These are phyloP conservation scores for Capsicum baccatum DNA, from an alignment of 257 asterid species.

Conservation along the genomic window DNA sequence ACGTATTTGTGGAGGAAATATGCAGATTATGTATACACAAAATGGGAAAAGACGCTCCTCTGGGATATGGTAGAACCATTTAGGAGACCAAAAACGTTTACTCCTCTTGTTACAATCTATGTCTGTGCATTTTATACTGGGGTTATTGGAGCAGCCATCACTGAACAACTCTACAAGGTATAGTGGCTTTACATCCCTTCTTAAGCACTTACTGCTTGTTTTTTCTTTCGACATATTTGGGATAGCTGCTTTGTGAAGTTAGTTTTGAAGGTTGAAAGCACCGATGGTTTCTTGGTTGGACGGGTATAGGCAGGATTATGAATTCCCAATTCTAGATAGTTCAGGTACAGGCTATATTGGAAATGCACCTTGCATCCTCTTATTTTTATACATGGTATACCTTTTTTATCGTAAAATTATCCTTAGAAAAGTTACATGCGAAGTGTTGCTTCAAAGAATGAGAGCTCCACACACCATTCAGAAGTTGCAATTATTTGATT, in stretches of 20 bases:
- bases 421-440: not conserved
- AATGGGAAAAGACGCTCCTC: constrained; percentile 78
- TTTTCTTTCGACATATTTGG: not conserved
- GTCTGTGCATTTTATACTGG: constrained; percentile 84
- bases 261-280: not conserved
- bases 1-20: constrained; percentile 90
- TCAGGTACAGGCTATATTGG: not conserved
- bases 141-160: constrained; percentile 82
- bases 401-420: not conserved
- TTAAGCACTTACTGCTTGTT: not conserved
- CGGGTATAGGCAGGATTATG: not conserved
- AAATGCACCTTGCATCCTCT: not conserved
- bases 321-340: not conserved
- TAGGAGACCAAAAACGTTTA: constrained; percentile 80
- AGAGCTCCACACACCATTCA: not conserved
- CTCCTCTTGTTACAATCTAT: constrained; percentile 74
- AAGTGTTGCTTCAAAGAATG: not conserved
- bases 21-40: constrained; percentile 71
- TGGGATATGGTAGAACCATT: constrained; percentile 96
- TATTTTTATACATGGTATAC: not conserved
- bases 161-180: constrained; percentile 84
- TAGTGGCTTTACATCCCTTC: not conserved
- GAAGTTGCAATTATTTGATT: not conserved
- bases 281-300: not conserved
- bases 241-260: not conserved